Percentiles rank a stretch among this genome's conserved stretches.
Conservation (phyloP, 169 alveolate genomes). For the Plasmodium knowlesi region DNA sequence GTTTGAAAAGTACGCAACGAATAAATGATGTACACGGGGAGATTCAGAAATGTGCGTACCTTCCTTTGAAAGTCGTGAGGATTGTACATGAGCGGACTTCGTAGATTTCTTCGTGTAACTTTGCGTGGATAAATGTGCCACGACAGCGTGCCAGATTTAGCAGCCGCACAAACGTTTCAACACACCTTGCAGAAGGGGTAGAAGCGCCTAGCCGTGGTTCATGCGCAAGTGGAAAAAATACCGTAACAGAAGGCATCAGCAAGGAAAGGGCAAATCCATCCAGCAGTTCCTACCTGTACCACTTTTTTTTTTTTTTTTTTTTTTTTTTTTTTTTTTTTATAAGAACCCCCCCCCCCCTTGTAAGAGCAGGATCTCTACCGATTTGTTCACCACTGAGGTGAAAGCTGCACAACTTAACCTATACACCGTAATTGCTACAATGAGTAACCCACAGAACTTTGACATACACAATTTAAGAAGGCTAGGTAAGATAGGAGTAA, state of each 20-base stretch:
- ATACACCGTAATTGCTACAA: not conserved
- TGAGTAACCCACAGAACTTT: slow-evolving; percentile 58
- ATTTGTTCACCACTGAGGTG: not conserved
- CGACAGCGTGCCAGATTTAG: not conserved
- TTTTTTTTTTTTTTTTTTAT: no score
- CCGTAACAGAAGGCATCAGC: not conserved
- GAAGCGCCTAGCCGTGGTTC: not conserved
- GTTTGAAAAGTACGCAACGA: not conserved
- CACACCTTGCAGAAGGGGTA: not conserved
- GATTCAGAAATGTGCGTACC: not conserved
- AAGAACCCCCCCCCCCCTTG: not conserved
- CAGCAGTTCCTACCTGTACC: not conserved
- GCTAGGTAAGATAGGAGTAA: slow-evolving; percentile 57
- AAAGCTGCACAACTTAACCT: not conserved
- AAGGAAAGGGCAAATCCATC: not conserved
- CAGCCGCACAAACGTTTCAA: not conserved
- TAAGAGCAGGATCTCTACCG: not conserved
- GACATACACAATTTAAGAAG: slow-evolving; percentile 48
- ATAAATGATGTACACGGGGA: not conserved
- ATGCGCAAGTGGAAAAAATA: not conserved
- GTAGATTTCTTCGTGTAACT: not conserved
- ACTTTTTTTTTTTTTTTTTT: no score
- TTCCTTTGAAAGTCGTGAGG: not conserved
- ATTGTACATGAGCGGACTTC: not conserved
- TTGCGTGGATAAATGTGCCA: not conserved